Conservation (phyloP, 345 rosid species). For the Ceriops zippeliana region DNA sequence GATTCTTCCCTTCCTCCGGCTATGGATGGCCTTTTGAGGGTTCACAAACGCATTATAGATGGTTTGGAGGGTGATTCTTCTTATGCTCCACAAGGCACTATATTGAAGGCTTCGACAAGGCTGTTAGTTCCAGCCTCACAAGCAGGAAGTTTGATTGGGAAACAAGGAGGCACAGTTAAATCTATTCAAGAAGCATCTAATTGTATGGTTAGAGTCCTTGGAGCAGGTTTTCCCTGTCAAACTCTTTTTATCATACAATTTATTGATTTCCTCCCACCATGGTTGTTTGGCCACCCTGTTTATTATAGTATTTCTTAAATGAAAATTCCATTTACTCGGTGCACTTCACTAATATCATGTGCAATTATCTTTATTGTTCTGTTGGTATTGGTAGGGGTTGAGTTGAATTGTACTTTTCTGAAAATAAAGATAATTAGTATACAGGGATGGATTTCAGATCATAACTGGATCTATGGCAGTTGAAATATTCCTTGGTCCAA, state of each 20-base stretch:
- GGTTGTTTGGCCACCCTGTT: not conserved
- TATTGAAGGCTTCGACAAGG: constrained; percentile 86
- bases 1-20: constrained; percentile 92
- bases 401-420: too few species aligned
- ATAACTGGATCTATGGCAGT: too few species aligned
- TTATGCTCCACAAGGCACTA: constrained; percentile 44
- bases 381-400: too few species aligned
- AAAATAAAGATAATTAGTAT: too few species aligned
- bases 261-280: not conserved
- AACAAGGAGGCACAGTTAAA: constrained; percentile 94
- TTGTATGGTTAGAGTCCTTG: constrained; percentile 93
- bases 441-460: too few species aligned
- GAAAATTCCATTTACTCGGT: too few species aligned
- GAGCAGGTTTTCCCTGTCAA: constrained; percentile 52
- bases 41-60: constrained; percentile 87
- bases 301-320: too few species aligned
- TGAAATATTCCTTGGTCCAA: too few species aligned
- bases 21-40: constrained; percentile 92
- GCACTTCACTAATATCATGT: too few species aligned
- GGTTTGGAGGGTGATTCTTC: constrained; percentile 87
- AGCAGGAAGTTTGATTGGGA: constrained; percentile 98
- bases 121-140: constrained; percentile 94
- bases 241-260: not conserved
- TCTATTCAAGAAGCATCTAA: constrained; percentile 84
- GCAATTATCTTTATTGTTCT: too few species aligned